Base-by-base conservation (phyloP, 1,139 yeast species). In the Diutina rugosa region DNA sequence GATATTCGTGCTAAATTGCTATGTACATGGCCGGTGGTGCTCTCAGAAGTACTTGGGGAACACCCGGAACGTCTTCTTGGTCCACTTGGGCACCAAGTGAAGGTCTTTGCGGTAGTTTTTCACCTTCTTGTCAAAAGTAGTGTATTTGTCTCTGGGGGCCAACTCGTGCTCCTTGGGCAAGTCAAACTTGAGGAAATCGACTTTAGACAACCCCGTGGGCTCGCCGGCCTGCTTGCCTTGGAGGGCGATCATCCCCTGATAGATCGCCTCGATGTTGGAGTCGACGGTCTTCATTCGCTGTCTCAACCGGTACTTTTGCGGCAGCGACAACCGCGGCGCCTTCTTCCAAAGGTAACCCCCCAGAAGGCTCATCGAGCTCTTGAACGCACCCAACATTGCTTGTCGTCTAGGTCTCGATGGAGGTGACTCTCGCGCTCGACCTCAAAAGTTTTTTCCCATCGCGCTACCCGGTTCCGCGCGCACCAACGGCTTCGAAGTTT, bases 341-440 rank as follows among this genome's bases (percentile, higher is more conserved):
- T 77, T 80, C 61, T 80, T 84, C 97, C 97, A 91, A 57, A 91
- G 74, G 64, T 90, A 81, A 38, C 98, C 98, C 57, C 98, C 95
- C 55, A 84, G 70, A 14, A 80, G 70, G 46, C 81, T 77, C 58
- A 77, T 70, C 14, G 95, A 73, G 38, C 85, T 73, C 73, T 79
- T 85, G 67, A 90, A 90, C 16, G 96, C 84, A 58, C 96, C 96
- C 65, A 89, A 83, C 96, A 89, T 88, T 21, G 32, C 14, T 14
- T 7, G 35, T 30, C 7, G 28, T 16, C 4, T 35, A 10, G 14
- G 5, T n/a, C 14, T 12, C n/a, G 41, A 12, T 12, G 14, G 41
- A 21, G 26, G 12, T 8, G 41, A 35, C 5, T 35, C 41, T 35
- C 41, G 14, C 41, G 12, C 14, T 35, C 41, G 41, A 35, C 41